Evolutionary conservation across 2,329 filamentous ascomycete species (phyloP), one percentile per base, ranked within the genome.

Genomic region (Penicillium hesseltinei): DNA sequence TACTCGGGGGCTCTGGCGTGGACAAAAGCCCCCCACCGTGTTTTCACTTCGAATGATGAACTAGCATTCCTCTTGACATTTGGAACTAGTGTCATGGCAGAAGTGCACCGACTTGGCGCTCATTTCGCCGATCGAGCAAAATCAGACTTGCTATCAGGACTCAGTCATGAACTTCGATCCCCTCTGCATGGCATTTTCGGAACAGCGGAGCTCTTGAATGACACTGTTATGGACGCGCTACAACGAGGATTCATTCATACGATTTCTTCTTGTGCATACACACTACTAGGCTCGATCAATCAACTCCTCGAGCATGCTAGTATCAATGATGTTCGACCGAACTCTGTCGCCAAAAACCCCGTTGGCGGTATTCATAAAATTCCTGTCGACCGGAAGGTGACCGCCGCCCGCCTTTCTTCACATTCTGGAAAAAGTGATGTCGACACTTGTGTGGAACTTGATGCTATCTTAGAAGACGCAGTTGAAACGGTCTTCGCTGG

Each of bases 211-310:
- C 60, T 71, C 9, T 48, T 72, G 8, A 54, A 64, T 31, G 66
- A 68, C 17, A 66, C 61, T 23, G 54, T 45, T 4, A 62, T 67
- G 13, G 56, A 62, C 38, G 52, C 61, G 9, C 58, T 64, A 7
- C 69, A 71, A 31, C 57, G 54, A 35, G 61, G 63, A 11, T 61
- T 71, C 36, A 36, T 71, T 9, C 58, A 67, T 31, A 68, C 73
- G 0, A 69, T 77, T 27, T 67, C 71, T 27, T 71, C 66, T 19
- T 78, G 74, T 48, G 74, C 73, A 1, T 68, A 69, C n/a, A 77
- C 75, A 1, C 59, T 78, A 1, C 64, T 77, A 2, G 74, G 76
- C 33, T 76, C 74, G 0, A 68, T 78, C 17, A 69, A 73, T 33
- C 66, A 73, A 31, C 61, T 74, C 19, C 63, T 72, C 0, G 68